phyloP scores from a whole-genome alignment of 2,329 filamentous ascomycete genomes.

The Fusarium avenaceum region DNA sequence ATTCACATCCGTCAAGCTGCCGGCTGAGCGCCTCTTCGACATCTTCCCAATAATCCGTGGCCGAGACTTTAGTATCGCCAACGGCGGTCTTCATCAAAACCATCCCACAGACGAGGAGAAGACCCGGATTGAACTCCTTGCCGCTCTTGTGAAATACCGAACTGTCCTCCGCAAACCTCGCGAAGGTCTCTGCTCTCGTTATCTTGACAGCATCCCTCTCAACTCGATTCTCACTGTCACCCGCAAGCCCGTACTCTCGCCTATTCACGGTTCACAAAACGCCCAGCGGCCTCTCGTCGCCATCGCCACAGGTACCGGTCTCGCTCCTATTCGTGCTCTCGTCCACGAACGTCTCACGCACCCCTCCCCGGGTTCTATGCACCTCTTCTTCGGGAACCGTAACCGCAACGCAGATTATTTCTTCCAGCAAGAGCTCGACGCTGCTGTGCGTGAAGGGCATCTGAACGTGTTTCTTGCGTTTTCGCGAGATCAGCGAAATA shows the following conservation, averaged over 20 bases:
- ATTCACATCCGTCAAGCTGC: conserved; percentile 86
- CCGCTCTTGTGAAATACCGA: conserved; percentile 91
- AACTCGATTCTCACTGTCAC: conserved; percentile 72
- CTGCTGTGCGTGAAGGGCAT: conserved; percentile 32
- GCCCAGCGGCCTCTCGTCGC: conserved; percentile 74
- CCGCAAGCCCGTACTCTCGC: conserved; percentile 63
- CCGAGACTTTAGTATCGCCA: conserved; percentile 94
- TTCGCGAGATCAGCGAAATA: conserved; percentile 62
- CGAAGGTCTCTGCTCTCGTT: conserved; percentile 90
- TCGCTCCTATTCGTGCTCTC: conserved; percentile 86
- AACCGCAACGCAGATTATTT: conserved; percentile 83
- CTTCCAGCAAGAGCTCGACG: conserved; percentile 81
- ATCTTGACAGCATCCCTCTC: conserved; percentile 75
- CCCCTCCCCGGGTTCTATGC: conserved; percentile 54
- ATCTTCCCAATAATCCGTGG: conserved; percentile 86
- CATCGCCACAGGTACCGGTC: conserved; percentile 86
- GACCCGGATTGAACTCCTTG: conserved; percentile 77
- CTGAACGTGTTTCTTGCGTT: conserved; percentile 61
- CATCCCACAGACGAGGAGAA: conserved; percentile 43
- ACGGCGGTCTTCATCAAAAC: conserved; percentile 67
- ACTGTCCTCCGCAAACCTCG: conserved; percentile 88
- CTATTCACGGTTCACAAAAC: conserved; percentile 57
- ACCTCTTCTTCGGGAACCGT: conserved; percentile 89
- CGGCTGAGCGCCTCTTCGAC: conserved; percentile 77
- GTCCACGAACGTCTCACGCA: conserved; percentile 76